Evolutionary conservation across 495 filamentous ascomycete species (phyloP).

Genomic region (Talaromyces trachyspermus): DNA sequence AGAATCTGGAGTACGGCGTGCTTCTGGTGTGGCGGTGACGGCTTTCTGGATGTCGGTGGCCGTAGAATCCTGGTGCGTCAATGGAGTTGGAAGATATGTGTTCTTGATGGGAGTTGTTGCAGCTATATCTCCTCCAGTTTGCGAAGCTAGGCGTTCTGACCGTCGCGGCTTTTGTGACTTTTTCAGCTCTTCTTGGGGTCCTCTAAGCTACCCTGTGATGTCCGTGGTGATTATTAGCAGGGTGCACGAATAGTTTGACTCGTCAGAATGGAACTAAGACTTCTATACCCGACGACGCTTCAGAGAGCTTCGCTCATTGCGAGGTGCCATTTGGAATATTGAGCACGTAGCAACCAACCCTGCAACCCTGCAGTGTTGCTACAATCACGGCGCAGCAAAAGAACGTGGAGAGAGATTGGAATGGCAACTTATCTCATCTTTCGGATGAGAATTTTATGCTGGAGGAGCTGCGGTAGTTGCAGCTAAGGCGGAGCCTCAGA

Average conservation of each 20-base stretch:
- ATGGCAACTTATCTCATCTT: neutral
- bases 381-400: too few relatives aligned
- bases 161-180: constrained; percentile 46
- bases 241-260: neutral
- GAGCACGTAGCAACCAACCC: too few relatives aligned
- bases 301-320: constrained; percentile 43
- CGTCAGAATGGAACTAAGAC: neutral
- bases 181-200: constrained; percentile 26
- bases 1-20: constrained; percentile 37
- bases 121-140: constrained; percentile 26
- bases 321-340: constrained; percentile 35
- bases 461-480: too few relatives aligned
- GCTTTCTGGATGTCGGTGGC: constrained; percentile 60
- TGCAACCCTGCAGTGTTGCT: too few relatives aligned
- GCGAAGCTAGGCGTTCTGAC: constrained; percentile 44
- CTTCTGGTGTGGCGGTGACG: constrained; percentile 61
- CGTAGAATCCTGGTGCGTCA: constrained; percentile 62
- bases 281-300: constrained; percentile 42
- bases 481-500: too few relatives aligned
- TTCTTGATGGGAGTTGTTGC: constrained; percentile 52
- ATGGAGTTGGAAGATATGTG: constrained; percentile 71
- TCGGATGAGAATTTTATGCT: too few relatives aligned
- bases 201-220: constrained; percentile 29
- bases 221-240: neutral
- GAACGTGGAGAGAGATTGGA: neutral